These are phyloP conservation scores for Talaromyces sp. DNA, from an alignment of 2,329 filamentous ascomycete genomes.

Conservation along the genomic window DNA sequence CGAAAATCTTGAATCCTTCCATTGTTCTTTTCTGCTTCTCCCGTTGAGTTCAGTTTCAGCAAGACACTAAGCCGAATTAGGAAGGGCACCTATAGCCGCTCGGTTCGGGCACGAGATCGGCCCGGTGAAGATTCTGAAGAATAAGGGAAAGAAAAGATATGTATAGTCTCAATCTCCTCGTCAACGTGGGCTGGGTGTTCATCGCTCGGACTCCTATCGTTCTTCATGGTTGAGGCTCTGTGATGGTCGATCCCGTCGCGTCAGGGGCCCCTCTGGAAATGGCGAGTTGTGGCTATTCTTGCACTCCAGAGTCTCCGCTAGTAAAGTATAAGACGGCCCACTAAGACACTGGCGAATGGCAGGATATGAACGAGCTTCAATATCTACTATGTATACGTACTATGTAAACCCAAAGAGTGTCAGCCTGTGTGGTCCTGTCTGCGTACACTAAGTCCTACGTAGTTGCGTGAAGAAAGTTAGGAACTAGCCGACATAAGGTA, in stretches of 20 bases:
- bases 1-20: neutral
- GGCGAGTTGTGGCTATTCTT: conserved; percentile 1
- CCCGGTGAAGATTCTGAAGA: neutral
- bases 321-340: neutral
- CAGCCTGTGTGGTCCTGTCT: too few species aligned
- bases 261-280: conserved; percentile 4
- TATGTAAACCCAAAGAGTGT: too few species aligned
- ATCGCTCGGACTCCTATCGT: neutral
- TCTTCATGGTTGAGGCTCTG: conserved; percentile 1
- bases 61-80: neutral
- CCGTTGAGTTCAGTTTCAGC: neutral
- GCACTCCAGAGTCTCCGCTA: neutral
- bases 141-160: neutral
- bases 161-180: neutral
- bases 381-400: neutral
- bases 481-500: conserved; percentile 1
- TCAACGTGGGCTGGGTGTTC: neutral
- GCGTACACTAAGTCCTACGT: too few species aligned
- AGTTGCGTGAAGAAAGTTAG: neutral
- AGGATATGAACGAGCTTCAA: neutral
- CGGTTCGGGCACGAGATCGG: neutral
- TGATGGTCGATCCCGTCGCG: conserved; percentile 1
- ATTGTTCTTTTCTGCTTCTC: conserved; percentile 2
- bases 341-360: neutral
- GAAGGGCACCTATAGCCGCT: neutral